phyloP scores from a whole-genome alignment of 305 asterid species.

The Andrographis paniculata region DNA sequence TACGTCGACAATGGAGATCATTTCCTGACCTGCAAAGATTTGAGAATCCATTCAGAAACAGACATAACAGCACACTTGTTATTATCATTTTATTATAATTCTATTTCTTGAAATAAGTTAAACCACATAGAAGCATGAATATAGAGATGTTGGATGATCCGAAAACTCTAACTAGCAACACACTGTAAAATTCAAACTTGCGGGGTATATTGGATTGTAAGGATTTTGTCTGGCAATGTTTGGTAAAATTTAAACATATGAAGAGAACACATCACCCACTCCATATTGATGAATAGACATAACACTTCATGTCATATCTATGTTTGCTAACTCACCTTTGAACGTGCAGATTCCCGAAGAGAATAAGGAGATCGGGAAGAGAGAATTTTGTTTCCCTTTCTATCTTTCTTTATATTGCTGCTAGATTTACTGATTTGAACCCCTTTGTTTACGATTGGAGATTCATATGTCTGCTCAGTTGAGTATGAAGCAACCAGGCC shows the following conservation, averaged over 20 bases:
- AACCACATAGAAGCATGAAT: background rate
- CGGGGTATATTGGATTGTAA: too few species aligned
- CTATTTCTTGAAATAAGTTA: too few species aligned
- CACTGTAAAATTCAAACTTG: too few species aligned
- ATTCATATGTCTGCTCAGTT: slow-evolving; percentile 29
- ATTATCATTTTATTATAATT: too few species aligned
- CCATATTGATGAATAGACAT: too few species aligned
- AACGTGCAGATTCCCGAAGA: background rate
- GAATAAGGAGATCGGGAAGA: background rate
- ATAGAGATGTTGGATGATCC: background rate
- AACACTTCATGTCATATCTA: too few species aligned
- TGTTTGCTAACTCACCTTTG: background rate
- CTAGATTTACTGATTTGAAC: background rate
- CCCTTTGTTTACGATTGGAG: background rate
- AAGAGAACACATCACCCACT: background rate
- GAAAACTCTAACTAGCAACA: too few species aligned
- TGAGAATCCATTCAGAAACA: background rate
- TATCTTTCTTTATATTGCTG: background rate
- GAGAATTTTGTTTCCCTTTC: background rate
- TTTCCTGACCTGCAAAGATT: background rate
- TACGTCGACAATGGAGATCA: background rate
- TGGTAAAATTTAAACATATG: too few species aligned
- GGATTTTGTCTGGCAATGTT: too few species aligned
- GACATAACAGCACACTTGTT: background rate
- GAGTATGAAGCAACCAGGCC: slow-evolving; percentile 61